These are phyloP conservation scores for Penicillium sclerotigenum DNA, from an alignment of 2,329 filamentous ascomycete species.

Conservation along the genomic window DNA sequence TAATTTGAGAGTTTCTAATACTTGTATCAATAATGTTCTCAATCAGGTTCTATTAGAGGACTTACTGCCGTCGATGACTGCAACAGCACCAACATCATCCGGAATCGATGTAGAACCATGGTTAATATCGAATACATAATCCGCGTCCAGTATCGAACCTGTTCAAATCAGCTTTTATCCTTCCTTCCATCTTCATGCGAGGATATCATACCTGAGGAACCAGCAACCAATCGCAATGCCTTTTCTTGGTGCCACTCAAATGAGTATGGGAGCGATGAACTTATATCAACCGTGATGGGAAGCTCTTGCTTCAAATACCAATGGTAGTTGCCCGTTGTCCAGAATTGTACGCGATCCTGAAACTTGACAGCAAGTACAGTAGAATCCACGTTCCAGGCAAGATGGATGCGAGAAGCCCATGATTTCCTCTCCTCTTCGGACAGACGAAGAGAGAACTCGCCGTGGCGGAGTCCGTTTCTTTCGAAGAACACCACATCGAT, in stretches of 20 bases:
- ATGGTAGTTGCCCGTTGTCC: constrained; percentile 97
- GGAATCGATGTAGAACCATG: constrained; percentile 68
- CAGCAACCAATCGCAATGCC: constrained; percentile 63
- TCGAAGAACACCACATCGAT: constrained; percentile 92
- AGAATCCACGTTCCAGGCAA: constrained; percentile 91
- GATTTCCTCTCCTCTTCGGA: constrained; percentile 57
- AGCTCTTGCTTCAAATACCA: constrained; percentile 97
- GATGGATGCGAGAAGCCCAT: constrained; percentile 57
- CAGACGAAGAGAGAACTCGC: constrained; percentile 78
- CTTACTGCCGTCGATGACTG: constrained; percentile 76
- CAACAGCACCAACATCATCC: constrained; percentile 73
- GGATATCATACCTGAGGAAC: constrained; percentile 45
- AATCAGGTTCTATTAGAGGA: constrained; percentile 5
- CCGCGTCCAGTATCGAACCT: constrained; percentile 56
- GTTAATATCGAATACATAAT: constrained; percentile 66
- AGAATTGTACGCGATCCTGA: constrained; percentile 75
- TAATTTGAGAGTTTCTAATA: constrained; percentile 63
- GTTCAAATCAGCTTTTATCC: constrained; percentile 1
- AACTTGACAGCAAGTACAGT: constrained; percentile 82
- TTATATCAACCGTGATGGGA: constrained; percentile 37
- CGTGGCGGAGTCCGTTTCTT: constrained; percentile 93
- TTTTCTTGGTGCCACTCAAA: constrained; percentile 81
- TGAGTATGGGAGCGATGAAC: constrained; percentile 24
- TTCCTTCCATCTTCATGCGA: neutral
- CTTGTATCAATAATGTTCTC: constrained; percentile 21